Base-by-base conservation (phyloP, 2,329 filamentous ascomycete genomes). In the Colletotrichum spinosum region DNA sequence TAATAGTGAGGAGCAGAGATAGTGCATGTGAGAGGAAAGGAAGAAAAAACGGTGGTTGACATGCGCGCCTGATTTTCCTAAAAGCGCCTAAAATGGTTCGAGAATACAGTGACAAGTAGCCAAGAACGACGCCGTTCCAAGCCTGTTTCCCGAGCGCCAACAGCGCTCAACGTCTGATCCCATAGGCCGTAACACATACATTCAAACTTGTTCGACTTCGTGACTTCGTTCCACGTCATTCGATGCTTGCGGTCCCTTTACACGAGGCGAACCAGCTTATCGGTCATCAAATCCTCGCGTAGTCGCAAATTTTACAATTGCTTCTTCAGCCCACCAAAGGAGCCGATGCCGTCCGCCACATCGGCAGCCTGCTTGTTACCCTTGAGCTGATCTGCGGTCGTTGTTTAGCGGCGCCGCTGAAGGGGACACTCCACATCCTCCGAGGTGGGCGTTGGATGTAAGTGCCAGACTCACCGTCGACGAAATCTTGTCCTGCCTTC, bases 401-500 rank as follows among this genome's bases (percentile, higher is more conserved):
- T 34, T 25, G 34, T 50, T 49, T 17, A 58, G 55, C 12, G 8
- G 8, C 15, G 45, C 10, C 8, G 48, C 15, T 12, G 4, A 44
- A 25, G 25, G 25, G 25, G 25, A 25, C 25, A 25, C 25, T 25
- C 25, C 25, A 25, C 25, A 25, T 25, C 25, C 25, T 25, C 25
- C 42, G 13, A 13, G 13, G 8, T 9, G 12, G 42, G 6, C 13
- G 13, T 44, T 44, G 6, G 13, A 44, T 8, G 42, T 13, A 6
- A 15, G 17, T 46, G n/a, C n/a, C 5, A 9, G 34, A 49, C 72
- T 71, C 60, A 79, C 77, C 72, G 59, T 73, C 74, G 4, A 76
- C 51, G 64, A 79, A 80, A 67, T 79, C 78, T 62, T 79, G 67
- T 15, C 78, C 78, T 53, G 77, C 76, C 65, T 77, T 75, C 69